Base-by-base conservation (phyloP, 2,329 filamentous ascomycete species). In the Penicillium paneum region DNA sequence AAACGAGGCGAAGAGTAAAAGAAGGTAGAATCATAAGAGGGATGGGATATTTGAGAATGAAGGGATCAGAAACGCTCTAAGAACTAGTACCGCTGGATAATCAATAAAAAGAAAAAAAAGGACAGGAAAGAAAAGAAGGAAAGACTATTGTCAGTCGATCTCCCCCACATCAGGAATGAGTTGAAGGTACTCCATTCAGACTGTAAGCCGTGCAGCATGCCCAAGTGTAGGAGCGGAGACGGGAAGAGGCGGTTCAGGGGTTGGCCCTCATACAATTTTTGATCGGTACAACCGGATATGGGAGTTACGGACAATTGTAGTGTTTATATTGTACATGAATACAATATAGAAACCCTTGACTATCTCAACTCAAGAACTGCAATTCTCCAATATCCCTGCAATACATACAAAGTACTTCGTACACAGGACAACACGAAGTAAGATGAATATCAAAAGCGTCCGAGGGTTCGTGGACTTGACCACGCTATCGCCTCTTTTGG, bases 181-280 rank as follows among this genome's bases (percentile, higher is more conserved):
- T 58, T 58, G 52, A 53, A 52, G 21, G 49, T 24, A 19, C 32
- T 34, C 13, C 34, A 13, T 17, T 24, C 21, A 24, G 21, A 43
- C 17, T 32, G 21, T 41, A 39, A 52, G 50, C 55, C 60, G 56
- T 56, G 61, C 52, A 56, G 28, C 17, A 24, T 24, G 45, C 19
- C 7, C n/a, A 36, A 5, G 26, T 49, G 48, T 39, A 42, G 42
- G 57, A 60, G 61, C 55, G 62, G 60, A 63, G 58, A 60, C 52
- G 39, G 58, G 61, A 59, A 63, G 54, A 59, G 60, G 55, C 49
- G 60, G 60, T 63, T 64, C 62, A 64, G 62, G 62, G 62, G 62
- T 63, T 62, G 55, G 31, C 12, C 5, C 31, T n/a, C n/a, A n/a
- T 32, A 41, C 31, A 24, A 31, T 40, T 31, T 17, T 26, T 26